phyloP scores from a whole-genome alignment of 2,329 filamentous ascomycete species.

The Penicillium sp. region DNA sequence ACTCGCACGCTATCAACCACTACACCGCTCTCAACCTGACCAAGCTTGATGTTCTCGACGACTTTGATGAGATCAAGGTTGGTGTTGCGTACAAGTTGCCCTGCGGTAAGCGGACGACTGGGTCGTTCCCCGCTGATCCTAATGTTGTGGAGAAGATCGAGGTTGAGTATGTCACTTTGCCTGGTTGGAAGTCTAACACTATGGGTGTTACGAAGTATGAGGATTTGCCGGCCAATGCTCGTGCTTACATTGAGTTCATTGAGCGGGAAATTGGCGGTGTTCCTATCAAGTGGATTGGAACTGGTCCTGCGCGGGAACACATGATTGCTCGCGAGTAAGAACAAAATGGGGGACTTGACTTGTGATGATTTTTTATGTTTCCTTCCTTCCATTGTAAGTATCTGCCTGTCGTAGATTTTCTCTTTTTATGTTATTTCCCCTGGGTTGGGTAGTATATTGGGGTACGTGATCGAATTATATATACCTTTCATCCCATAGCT shows the following conservation, averaged over 20 bases:
- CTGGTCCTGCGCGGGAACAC: conserved; percentile 60
- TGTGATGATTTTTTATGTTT: background rate
- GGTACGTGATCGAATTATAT: conserved; percentile 19
- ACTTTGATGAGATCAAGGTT: conserved; percentile 63
- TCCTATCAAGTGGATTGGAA: conserved; percentile 63
- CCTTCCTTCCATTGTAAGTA: conserved; percentile 10
- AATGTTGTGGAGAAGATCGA: conserved; percentile 54
- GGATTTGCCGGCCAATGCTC: conserved; percentile 58
- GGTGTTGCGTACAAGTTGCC: conserved; percentile 57
- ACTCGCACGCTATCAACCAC: conserved; percentile 58
- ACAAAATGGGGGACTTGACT: background rate
- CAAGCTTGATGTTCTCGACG: conserved; percentile 64
- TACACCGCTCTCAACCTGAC: conserved; percentile 61
- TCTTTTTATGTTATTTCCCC: conserved; percentile 3
- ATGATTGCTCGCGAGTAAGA: conserved; percentile 55
- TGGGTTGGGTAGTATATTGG: conserved; percentile 15
- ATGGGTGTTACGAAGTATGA: conserved; percentile 58
- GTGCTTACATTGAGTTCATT: conserved; percentile 62
- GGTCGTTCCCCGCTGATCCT: conserved; percentile 60
- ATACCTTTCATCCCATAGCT: background rate
- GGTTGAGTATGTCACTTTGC: conserved; percentile 59
- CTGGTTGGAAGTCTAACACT: conserved; percentile 62
- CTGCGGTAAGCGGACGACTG: conserved; percentile 50
- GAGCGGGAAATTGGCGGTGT: conserved; percentile 57
- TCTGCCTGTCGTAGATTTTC: conserved; percentile 14